Evolutionary conservation across 192 early-diverging fungal genomes (phyloP), one percentile per base, ranked within the genome.

Genomic region (Allomyces javanicus): DNA sequence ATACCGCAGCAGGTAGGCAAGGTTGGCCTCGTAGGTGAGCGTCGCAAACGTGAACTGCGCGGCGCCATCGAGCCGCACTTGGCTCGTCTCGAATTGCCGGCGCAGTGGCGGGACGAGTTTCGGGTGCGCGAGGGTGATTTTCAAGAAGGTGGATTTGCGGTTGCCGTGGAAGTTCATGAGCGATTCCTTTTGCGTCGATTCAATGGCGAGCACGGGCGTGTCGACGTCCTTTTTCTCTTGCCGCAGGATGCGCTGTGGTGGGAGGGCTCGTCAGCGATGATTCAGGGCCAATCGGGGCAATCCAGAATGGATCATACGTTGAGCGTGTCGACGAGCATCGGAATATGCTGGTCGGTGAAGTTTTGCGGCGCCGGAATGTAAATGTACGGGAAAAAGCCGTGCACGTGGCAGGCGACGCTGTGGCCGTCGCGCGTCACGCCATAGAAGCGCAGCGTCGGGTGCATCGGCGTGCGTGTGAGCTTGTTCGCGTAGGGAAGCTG

Each of bases 361-460:
- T 86, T 85, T 4, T 72, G n/a, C 33, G 96, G 96, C 11, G 93
- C 91, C 4, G 89, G 85, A 24, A 93, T 83, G 75, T 96, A 99
- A 75, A 96, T 90, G 73, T 99, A 99, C 26, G 92, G 91, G 33
- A 82, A 78, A 67, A 96, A 97, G 3, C 87, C 90, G 17, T 85
- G 82, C 0, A 96, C 91, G 79, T 91, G 87, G 71, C 93, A 96
- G 0, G 87, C 71, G 25, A 97, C 90, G 63, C 88, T 90, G 67
- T 95, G 75, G n/a, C 96, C 96, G 69, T 87, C 88, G 67, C 85
- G 82, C 1, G 92, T 96, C 10, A 91, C 77, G 58, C 95, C 95
- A 72, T 75, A 96, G 77, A 97, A 77, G 3, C 92, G 83, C 55
- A 92, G 70, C 7, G 83, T 75, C 10, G 90, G 84, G 19, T 71